phyloP scores from a whole-genome alignment of 495 filamentous ascomycete species.

The Penicillium goetzii region DNA sequence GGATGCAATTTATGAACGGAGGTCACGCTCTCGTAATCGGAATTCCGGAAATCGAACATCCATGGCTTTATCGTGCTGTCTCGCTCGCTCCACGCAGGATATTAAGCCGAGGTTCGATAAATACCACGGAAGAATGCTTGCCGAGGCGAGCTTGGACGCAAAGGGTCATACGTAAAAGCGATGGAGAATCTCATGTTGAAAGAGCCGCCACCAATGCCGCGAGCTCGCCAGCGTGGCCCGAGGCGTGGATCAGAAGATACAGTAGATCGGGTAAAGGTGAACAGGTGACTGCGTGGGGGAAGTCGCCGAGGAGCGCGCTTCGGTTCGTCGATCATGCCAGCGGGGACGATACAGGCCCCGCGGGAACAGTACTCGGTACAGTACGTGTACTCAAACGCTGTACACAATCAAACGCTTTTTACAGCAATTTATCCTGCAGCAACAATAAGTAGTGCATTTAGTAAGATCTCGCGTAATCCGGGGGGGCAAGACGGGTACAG shows the following conservation, averaged over 20 bases:
- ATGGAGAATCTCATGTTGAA: neutral
- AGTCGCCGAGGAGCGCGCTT: constrained; percentile 18
- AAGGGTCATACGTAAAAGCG: neutral
- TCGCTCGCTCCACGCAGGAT: neutral
- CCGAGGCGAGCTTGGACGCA: neutral
- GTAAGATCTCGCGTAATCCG: neutral
- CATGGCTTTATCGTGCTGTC: neutral
- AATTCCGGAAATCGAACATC: neutral
- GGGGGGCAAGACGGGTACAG: neutral
- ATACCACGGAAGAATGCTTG: neutral
- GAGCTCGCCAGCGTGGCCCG: constrained; percentile 8
- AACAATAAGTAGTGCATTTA: neutral
- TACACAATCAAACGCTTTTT: too few relatives aligned
- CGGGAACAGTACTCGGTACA: neutral
- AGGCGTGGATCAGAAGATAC: constrained; percentile 25
- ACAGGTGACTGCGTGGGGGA: constrained; percentile 23
- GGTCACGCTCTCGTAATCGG: neutral
- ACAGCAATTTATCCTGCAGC: neutral
- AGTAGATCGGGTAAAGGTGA: neutral
- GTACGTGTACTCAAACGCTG: neutral
- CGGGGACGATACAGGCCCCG: neutral
- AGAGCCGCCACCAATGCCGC: constrained; percentile 15
- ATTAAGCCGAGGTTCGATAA: neutral
- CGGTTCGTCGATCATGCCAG: constrained; percentile 12
- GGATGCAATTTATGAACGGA: neutral